A percentile compares a stretch with the other conserved stretches of the same genome.
Evolutionary conservation across 129 eudicot species (phyloP).

Genomic region (Silybum marianum): DNA sequence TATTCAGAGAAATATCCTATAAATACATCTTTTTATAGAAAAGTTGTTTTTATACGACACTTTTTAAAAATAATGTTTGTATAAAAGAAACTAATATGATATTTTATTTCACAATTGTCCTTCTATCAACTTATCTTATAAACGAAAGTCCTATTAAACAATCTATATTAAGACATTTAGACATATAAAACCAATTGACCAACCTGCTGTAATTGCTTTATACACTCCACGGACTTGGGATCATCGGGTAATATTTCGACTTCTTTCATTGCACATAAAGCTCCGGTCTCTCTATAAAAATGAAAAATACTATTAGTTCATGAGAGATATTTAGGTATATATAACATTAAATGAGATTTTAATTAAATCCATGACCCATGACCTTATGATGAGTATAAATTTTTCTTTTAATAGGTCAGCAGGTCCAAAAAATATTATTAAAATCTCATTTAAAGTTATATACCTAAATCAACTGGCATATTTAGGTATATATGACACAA

Average conservation of each 20-base stretch:
- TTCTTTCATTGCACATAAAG: conserved; percentile 99
- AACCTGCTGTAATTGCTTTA: conserved; percentile 88
- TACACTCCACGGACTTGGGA: conserved; percentile 62
- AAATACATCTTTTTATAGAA: background rate
- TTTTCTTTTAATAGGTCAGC: too few relatives aligned
- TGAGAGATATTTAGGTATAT: background rate
- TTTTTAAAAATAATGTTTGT: background rate
- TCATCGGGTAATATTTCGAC: conserved; percentile 84
- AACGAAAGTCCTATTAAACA: background rate
- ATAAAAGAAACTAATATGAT: background rate
- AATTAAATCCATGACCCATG: too few relatives aligned
- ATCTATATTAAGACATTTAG: background rate
- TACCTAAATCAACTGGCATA: background rate
- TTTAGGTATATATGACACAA: too few relatives aligned
- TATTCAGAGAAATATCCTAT: too few relatives aligned
- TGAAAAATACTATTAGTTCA: background rate
- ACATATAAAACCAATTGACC: background rate
- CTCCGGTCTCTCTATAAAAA: conserved; percentile 80
- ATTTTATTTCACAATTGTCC: background rate
- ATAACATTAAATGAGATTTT: too few relatives aligned
- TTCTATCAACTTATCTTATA: background rate
- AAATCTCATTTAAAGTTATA: too few relatives aligned
- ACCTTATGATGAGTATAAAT: too few relatives aligned
- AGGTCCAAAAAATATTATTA: too few relatives aligned
- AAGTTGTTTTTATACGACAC: background rate